phyloP scores from a whole-genome alignment of 192 early-diverging fungal species.

The Rhizophagus sp. region DNA sequence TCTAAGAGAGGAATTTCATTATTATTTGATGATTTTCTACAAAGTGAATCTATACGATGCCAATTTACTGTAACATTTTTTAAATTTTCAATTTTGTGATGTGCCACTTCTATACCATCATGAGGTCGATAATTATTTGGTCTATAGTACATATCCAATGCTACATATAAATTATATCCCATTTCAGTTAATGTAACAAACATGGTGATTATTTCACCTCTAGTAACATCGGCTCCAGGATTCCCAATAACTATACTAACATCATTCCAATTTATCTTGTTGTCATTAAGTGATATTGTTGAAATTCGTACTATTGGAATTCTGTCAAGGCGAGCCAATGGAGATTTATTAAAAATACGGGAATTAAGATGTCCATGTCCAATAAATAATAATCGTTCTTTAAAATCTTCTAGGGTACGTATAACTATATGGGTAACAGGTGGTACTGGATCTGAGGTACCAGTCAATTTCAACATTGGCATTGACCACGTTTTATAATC shows the following conservation, averaged over 20 bases:
- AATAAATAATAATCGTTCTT: background rate
- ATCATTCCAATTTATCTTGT: background rate
- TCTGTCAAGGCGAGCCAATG: background rate
- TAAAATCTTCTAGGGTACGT: background rate
- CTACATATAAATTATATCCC: background rate
- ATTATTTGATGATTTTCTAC: background rate
- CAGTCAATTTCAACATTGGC: background rate
- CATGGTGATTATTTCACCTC: background rate
- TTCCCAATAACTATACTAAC: background rate
- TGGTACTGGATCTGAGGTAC: background rate
- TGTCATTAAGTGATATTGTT: background rate
- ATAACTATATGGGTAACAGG: background rate
- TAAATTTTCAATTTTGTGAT: background rate
- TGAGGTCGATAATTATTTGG: background rate
- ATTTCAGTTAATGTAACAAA: background rate
- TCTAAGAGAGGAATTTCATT: background rate
- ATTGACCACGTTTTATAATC: background rate
- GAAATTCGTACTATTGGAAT: background rate
- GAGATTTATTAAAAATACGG: background rate
- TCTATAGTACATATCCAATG: background rate
- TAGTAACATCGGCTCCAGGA: background rate
- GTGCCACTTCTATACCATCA: background rate
- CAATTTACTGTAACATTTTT: background rate
- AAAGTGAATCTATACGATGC: background rate
- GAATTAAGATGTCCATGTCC: background rate